phyloP scores from a whole-genome alignment of 202 grass and related monocot species.

The Panicum hallii region DNA sequence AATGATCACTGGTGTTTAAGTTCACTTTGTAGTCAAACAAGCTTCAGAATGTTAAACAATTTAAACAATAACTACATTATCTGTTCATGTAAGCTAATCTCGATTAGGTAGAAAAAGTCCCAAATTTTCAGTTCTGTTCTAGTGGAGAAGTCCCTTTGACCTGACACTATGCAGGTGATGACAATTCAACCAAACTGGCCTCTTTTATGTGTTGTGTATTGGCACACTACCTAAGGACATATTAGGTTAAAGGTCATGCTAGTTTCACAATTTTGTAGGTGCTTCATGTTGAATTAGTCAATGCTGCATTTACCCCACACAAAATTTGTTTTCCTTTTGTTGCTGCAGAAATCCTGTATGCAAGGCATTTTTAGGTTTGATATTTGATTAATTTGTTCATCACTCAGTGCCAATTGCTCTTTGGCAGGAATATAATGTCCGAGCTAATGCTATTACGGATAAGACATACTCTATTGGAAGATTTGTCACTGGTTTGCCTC shows the following conservation, averaged over 20 bases:
- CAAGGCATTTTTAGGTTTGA: not conserved
- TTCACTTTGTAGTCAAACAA: not conserved
- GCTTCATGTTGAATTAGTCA: conserved; percentile 22
- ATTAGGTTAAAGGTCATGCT: conserved; percentile 19
- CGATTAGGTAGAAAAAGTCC: not conserved
- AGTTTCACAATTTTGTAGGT: conserved; percentile 24
- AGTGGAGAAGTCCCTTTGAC: no score
- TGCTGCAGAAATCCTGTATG: conserved; percentile 20
- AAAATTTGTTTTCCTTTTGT: conserved; percentile 13
- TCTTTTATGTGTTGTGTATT: not conserved
- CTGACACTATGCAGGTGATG: not conserved
- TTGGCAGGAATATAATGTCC: conserved; percentile 89
- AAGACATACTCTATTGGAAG: conserved; percentile 87
- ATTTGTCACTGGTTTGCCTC: conserved; percentile 89
- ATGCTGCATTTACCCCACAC: not conserved
- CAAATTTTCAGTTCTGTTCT: not conserved
- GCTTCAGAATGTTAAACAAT: not conserved
- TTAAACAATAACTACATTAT: not conserved
- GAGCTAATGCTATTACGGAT: conserved; percentile 67
- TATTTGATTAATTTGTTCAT: conserved; percentile 45
- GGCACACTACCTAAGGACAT: not conserved
- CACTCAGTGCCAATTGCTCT: conserved; percentile 4
- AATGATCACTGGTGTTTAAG: no score
- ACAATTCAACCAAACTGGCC: not conserved
- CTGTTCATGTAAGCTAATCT: no score